Conservation (phyloP, 345 rosid genomes). For the Anacardium occidentale region DNA sequence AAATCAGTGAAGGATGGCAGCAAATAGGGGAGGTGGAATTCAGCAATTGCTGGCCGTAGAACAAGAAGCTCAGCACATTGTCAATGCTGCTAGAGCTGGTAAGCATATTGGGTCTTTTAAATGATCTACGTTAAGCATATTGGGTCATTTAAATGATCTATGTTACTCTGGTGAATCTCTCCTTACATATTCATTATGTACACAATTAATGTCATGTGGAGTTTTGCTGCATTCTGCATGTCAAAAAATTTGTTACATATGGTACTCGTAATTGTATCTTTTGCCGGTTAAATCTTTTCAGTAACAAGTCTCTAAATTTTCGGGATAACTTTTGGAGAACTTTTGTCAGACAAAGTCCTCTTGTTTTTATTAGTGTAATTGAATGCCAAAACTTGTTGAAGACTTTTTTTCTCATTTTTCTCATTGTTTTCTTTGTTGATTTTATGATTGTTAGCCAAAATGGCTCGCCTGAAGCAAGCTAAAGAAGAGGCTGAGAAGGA, state of each 20-base stretch:
- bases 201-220: background rate
- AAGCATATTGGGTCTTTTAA: background rate
- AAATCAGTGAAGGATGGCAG: conserved; percentile 49
- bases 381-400: background rate
- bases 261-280: background rate
- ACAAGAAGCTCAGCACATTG: conserved; percentile 88
- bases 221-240: background rate
- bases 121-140: background rate
- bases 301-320: background rate
- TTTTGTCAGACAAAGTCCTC: background rate
- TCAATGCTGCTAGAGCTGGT: conserved; percentile 69
- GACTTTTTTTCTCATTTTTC: background rate
- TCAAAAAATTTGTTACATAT: background rate
- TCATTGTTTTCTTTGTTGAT: background rate
- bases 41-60: conserved; percentile 91
- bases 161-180: background rate
- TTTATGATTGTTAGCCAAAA: conserved; percentile 50
- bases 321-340: background rate
- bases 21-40: conserved; percentile 76
- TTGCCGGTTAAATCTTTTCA: background rate
- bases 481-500: conserved; percentile 96
- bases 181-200: background rate
- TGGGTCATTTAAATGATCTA: background rate
- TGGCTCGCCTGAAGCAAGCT: conserved; percentile 85
- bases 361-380: background rate